Base-by-base conservation (phyloP, 1,284 basidiomycete species). In the Somion occarium region DNA sequence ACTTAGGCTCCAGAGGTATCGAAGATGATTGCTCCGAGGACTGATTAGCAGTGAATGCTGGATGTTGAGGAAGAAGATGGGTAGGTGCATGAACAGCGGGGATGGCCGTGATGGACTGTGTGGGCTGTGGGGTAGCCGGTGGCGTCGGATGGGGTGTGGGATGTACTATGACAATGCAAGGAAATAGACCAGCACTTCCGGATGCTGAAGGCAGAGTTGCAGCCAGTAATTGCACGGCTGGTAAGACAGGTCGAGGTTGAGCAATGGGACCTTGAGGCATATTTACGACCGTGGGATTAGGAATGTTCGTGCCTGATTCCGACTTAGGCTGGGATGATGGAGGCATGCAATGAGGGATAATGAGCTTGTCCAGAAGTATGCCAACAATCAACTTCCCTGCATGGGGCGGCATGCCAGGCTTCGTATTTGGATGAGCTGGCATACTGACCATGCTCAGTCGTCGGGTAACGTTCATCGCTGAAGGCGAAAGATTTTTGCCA, bases 371-470 rank as follows among this genome's bases (percentile, higher is more conserved):
- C 37, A 69, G 78, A 65, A 83, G 64, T 61, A 84, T 76, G 58
- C 82, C 79, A 61, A 73, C 72, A 47, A 85, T 82, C 57, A 83
- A 71, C 58, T 73, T 71, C 38, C 83, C 79, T 44, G 76, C 68
- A 27, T 68, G 63, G 25, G 66, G 57, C 37, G 64, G 52, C n/a
- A n/a, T n/a, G 44, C 46, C 42, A 11, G 65, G 63, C 55, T 66
- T 68, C 48, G 63, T 58, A 37, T 63, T 68, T 55, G 60, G 52
- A 27, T 48, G 56, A 43, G 56, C 57, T 22, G 64, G 64, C 44
- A 59, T 63, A 53, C 64, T 67, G 22, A 61, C 61, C 48, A 56
- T 54, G 53, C 60, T 66, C 23, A 62, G 54, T 25, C 62, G 59
- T 53, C 59, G 65, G 38, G 53, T 53, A 19, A 57, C 60, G 46